Evolutionary conservation across 257 asterid genomes (phyloP).

Genomic region (Capsicum pubescens): DNA sequence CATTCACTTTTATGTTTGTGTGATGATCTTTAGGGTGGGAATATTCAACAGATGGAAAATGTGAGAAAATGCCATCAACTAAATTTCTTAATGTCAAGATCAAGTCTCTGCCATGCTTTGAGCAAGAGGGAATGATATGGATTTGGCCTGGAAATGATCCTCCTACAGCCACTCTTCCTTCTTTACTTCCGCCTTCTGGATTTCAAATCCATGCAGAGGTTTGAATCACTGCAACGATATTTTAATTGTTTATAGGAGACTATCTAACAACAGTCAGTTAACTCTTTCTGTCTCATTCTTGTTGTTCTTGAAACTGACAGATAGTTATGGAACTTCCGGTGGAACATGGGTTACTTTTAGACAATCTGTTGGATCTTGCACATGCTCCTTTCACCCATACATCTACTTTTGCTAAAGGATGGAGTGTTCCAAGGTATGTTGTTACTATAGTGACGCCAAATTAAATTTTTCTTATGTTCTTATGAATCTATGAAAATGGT

Average conservation of each 20-base stretch:
- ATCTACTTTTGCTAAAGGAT: conserved; percentile 96
- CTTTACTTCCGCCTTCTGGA: conserved; percentile 82
- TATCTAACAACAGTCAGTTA: neutral
- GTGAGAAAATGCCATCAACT: conserved; percentile 97
- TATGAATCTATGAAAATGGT: neutral
- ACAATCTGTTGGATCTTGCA: conserved; percentile 97
- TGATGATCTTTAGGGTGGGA: conserved; percentile 79
- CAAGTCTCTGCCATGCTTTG: conserved; percentile 85
- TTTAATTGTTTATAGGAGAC: neutral
- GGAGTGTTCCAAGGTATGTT: conserved; percentile 87
- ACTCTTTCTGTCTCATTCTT: conserved; percentile 26
- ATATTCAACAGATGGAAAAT: conserved; percentile 86
- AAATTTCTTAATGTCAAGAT: conserved; percentile 68
- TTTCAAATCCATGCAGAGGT: conserved; percentile 97
- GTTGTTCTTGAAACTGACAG: conserved; percentile 46
- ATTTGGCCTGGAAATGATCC: conserved; percentile 96
- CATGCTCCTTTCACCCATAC: conserved; percentile 98
- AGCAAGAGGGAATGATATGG: conserved; percentile 95
- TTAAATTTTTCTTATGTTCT: neutral
- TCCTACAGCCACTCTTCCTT: conserved; percentile 79
- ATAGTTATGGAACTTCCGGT: conserved; percentile 95
- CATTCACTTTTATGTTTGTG: conserved; percentile 25
- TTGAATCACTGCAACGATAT: conserved; percentile 6
- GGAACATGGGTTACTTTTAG: conserved; percentile 88
- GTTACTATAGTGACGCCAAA: neutral